These are phyloP conservation scores for Blastobotrys indianensis DNA, from an alignment of 1,139 yeast species.

Conservation along the genomic window DNA sequence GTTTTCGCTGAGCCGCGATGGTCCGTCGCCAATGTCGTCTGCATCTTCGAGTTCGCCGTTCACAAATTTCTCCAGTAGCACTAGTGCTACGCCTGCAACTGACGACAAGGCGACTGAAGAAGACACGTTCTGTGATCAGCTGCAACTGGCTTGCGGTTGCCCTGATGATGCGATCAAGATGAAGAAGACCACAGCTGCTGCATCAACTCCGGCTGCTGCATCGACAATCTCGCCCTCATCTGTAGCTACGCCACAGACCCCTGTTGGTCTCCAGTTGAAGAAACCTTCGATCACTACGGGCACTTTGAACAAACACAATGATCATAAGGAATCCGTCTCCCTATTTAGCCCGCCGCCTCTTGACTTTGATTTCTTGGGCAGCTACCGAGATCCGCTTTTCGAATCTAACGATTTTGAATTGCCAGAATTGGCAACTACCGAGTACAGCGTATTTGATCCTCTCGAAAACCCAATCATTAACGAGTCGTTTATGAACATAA, in stretches of 20 bases:
- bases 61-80: constrained; percentile 9
- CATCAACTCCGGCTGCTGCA: neutral
- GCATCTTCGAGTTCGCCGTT: constrained; percentile 9
- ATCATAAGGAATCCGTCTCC: constrained; percentile 2
- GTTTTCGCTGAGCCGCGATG: neutral
- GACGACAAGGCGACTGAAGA: constrained; percentile 6
- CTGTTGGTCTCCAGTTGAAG: too few species aligned
- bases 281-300: constrained; percentile 9
- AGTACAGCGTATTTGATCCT: constrained; percentile 67
- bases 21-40: constrained; percentile 2
- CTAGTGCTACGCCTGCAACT: constrained; percentile 4
- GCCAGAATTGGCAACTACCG: constrained; percentile 41
- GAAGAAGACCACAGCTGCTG: constrained; percentile 1
- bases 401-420: constrained; percentile 29
- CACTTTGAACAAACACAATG: neutral
- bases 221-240: neutral
- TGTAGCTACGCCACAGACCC: too few species aligned
- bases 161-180: constrained; percentile 54
- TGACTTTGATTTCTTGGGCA: constrained; percentile 21
- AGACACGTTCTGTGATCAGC: constrained; percentile 57
- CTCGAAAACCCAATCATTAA: constrained; percentile 33
- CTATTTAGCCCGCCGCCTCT: constrained; percentile 31
- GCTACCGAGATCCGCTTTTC: constrained; percentile 33
- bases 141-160: constrained; percentile 83
- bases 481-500: constrained; percentile 10